Percentiles rank a stretch among this genome's conserved stretches.
phyloP scores from a whole-genome alignment of 306 rosid genomes.

The Leucaena leucocephala region DNA sequence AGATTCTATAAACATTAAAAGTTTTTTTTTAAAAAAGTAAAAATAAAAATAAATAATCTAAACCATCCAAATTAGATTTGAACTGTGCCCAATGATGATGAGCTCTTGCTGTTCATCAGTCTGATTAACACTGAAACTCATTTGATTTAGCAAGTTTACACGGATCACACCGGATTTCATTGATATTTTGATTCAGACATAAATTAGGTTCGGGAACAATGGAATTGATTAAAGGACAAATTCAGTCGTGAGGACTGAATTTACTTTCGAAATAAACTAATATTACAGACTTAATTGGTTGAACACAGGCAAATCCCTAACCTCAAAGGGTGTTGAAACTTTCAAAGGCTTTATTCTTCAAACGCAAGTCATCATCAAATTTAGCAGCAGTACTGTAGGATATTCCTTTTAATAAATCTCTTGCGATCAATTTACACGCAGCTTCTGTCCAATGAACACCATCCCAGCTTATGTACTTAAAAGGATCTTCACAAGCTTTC shows the following conservation, averaged over 20 bases:
- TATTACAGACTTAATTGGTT: background rate
- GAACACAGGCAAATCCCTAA: background rate
- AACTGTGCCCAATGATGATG: too few relatives aligned
- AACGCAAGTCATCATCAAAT: background rate
- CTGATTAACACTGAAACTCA: too few relatives aligned
- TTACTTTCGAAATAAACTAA: background rate
- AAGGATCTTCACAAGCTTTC: slow-evolving; percentile 32
- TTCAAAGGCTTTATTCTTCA: background rate
- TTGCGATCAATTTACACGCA: slow-evolving; percentile 46
- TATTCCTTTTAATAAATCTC: slow-evolving; percentile 3
- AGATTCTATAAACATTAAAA: too few relatives aligned
- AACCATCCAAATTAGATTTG: too few relatives aligned
- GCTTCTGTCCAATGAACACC: slow-evolving; percentile 57
- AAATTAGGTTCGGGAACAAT: too few relatives aligned
- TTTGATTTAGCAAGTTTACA: too few relatives aligned
- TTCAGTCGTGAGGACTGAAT: background rate
- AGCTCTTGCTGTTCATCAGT: too few relatives aligned
- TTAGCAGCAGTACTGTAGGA: background rate
- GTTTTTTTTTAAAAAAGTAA: too few relatives aligned
- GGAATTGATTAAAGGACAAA: background rate
- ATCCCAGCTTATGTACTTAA: slow-evolving; percentile 42
- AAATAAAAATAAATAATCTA: too few relatives aligned
- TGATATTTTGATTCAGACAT: too few relatives aligned
- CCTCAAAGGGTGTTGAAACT: background rate
- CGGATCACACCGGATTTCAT: too few relatives aligned